Conservation (phyloP, 257 asterid genomes). For the Marsdenia floribunda region DNA sequence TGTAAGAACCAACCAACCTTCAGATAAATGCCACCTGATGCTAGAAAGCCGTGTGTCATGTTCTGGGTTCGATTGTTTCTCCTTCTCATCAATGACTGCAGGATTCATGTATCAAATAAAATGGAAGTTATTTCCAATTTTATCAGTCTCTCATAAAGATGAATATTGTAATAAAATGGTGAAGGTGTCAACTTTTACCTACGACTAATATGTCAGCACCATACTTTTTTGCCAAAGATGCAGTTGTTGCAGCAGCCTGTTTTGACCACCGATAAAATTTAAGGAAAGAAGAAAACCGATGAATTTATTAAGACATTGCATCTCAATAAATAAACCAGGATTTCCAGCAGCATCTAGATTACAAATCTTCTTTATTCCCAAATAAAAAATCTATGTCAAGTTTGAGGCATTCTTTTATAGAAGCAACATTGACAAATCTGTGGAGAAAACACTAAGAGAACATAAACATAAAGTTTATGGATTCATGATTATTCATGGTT, state of each 20-base stretch:
- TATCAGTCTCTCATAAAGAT: slow-evolving; percentile 3
- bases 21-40: slow-evolving; percentile 93
- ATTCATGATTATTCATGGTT: not conserved
- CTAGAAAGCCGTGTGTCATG: slow-evolving; percentile 88
- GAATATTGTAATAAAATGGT: not conserved
- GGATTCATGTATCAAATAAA: slow-evolving; percentile 26
- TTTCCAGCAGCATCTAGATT: not conserved
- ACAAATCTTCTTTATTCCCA: not conserved
- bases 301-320: not conserved
- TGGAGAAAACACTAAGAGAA: not conserved
- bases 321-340: not conserved
- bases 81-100: slow-evolving; percentile 91
- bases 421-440: not conserved
- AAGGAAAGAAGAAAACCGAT: not conserved
- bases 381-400: not conserved
- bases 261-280: slow-evolving; percentile 8
- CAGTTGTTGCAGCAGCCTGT: slow-evolving; percentile 82
- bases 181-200: slow-evolving; percentile 41
- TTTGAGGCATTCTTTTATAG: too few relatives aligned
- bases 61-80: slow-evolving; percentile 62
- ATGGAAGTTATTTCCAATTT: slow-evolving; percentile 13
- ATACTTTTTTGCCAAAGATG: slow-evolving; percentile 96
- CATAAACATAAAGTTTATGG: not conserved
- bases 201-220: slow-evolving; percentile 95
- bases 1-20: slow-evolving; percentile 41